A percentile compares a stretch with the other conserved stretches of the same genome.
Conservation (phyloP, 176 grass and related monocot species). For the Carex pumila region DNA sequence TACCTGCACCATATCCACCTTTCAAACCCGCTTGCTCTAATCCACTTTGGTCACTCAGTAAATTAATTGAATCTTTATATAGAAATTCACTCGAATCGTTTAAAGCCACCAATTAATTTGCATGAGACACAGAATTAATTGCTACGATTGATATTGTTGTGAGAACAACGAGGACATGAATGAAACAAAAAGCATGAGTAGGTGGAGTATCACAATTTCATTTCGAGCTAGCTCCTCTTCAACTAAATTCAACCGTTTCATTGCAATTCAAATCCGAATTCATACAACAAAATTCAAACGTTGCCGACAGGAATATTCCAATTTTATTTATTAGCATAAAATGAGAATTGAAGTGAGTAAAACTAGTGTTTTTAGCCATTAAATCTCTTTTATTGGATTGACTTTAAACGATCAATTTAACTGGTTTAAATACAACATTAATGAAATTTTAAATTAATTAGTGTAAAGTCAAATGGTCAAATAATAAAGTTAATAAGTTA, state of each 20-base stretch:
- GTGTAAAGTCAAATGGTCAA: too few relatives aligned
- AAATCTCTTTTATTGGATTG: too few relatives aligned
- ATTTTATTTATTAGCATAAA: not conserved
- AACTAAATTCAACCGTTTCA: not conserved
- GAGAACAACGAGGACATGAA: not conserved
- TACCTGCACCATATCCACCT: not conserved
- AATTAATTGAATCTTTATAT: not conserved
- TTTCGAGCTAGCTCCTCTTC: not conserved
- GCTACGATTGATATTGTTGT: not conserved
- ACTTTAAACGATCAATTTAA: too few relatives aligned
- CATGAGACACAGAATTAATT: not conserved
- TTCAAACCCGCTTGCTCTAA: not conserved
- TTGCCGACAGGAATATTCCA: not conserved
- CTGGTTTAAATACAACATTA: too few relatives aligned
- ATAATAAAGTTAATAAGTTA: too few relatives aligned
- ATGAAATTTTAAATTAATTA: too few relatives aligned
- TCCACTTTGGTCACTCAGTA: not conserved
- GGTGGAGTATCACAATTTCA: not conserved
- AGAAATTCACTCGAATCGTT: conserved; percentile 1
- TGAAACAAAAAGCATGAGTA: not conserved
- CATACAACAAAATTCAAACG: not conserved
- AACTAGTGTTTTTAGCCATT: too few relatives aligned
- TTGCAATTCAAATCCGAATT: not conserved
- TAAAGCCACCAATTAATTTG: not conserved
- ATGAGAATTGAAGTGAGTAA: too few relatives aligned